These are phyloP conservation scores for Coemansia reversa DNA, from an alignment of 192 early-diverging fungal species.

Conservation along the genomic window DNA sequence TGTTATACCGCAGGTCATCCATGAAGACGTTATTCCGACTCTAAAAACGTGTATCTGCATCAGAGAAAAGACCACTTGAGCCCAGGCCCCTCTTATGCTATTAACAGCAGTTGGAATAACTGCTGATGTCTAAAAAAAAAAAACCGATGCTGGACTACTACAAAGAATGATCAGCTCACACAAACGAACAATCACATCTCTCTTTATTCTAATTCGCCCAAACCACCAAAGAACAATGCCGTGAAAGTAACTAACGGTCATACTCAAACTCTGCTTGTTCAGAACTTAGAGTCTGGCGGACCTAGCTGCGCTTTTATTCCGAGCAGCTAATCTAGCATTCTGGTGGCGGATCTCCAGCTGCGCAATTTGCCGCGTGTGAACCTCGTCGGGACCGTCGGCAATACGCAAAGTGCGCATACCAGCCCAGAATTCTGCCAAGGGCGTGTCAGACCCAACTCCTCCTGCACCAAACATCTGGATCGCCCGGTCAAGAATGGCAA, in stretches of 20 bases:
- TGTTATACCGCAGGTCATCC: background rate
- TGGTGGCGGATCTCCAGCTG: constrained; percentile 65
- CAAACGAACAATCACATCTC: background rate
- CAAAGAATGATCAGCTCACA: background rate
- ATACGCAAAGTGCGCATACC: constrained; percentile 78
- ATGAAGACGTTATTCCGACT: background rate
- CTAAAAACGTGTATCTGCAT: background rate
- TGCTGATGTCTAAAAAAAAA: background rate
- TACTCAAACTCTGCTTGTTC: background rate
- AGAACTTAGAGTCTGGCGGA: constrained; percentile 5
- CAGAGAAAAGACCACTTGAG: no score
- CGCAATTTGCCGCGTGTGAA: constrained; percentile 83
- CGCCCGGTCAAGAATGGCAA: constrained; percentile 80
- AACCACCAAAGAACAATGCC: background rate
- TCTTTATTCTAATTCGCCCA: background rate
- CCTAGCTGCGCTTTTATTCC: constrained; percentile 6
- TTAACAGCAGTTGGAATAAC: background rate
- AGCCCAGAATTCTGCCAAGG: constrained; percentile 82
- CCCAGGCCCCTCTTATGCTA: background rate
- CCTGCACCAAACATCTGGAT: constrained; percentile 93
- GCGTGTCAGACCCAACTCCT: constrained; percentile 85
- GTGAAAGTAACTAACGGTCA: background rate
- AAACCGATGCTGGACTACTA: background rate
- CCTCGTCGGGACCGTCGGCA: constrained; percentile 95
- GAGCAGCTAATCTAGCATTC: constrained; percentile 29